Base-by-base conservation (phyloP, 1,139 yeast genomes). In the Yamadazyma pseudoaaseri region DNA sequence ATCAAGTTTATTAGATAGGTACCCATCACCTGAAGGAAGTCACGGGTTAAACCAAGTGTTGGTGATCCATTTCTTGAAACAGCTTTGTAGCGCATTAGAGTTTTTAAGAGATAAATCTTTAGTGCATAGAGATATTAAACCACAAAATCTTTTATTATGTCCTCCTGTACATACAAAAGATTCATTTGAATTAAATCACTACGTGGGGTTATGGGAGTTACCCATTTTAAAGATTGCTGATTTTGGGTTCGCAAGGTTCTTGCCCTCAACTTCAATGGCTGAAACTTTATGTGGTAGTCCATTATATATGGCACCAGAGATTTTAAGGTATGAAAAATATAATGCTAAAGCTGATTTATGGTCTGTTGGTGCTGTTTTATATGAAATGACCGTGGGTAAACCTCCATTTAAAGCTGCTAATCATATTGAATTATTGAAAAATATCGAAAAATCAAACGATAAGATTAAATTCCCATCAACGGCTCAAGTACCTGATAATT, bases 201-300 rank as follows among this genome's bases (percentile, higher is more conserved):
- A 69, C 59, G 81, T 79, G 3, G 97, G 97, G 0, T 65, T 82
- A 42, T 85, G 94, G 81, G 95, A 86, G 47, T 68, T 92, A 42
- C 98, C 98, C 1, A 75, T 89, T 12, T 70, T 92, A 43, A 90
- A 92, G 56, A 81, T 92, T 41, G 98, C 98, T 12, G 98, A 92
- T 62, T 92, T 92, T 61, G 98, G 98, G 1, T 94, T 92, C 65
- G 98, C 98, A 5, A 72, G 98, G 42, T 86, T 89, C 52, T 69
- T 92, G 45, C 97, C 97, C 7, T 81, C 86, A 30, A 85, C 96
- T 1, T 82, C 96, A 2, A 72, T 94, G 76, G 97, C 98, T 1
- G 98, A 92, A 58, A 92, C 98, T 3, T 67, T 92, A 44, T 92
- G 98, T 68, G 98, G 98, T 1, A 86, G 96, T 8, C 98, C 98